phyloP scores from a whole-genome alignment of 139 green algal species.

The Pedinophyceae sp. region DNA sequence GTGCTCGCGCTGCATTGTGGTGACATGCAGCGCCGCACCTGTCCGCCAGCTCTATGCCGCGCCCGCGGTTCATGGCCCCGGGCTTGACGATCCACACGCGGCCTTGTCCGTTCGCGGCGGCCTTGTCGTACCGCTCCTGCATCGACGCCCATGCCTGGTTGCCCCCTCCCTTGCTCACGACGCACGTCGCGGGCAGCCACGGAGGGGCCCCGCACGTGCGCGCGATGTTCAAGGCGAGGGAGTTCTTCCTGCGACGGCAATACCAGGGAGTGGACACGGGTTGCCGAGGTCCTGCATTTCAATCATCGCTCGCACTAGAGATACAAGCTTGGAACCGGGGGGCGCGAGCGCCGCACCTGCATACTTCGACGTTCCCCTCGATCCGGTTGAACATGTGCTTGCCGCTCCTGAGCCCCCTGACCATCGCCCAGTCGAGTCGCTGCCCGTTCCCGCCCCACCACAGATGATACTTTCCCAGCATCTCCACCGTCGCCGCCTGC shows the following conservation, averaged over 20 bases:
- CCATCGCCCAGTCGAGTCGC: conserved; percentile 10
- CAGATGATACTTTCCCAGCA: conserved; percentile 12
- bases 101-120: not conserved
- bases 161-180: not conserved
- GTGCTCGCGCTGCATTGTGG: conserved; percentile 7
- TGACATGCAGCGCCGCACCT: conserved; percentile 6
- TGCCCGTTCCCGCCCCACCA: conserved; percentile 30
- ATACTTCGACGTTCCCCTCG: conserved; percentile 19
- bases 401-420: not conserved
- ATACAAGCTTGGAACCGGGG: too few species aligned
- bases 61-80: conserved; percentile 22
- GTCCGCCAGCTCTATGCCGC: conserved; percentile 27
- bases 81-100: conserved; percentile 39
- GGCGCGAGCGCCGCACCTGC: too few species aligned
- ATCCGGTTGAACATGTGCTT: conserved; percentile 18
- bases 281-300: too few species aligned
- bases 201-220: not conserved
- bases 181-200: not conserved
- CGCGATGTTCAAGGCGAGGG: conserved; percentile 18
- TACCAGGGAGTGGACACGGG: too few species aligned
- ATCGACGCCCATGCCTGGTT: conserved; percentile 14
- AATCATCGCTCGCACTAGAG: too few species aligned
- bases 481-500: not conserved
- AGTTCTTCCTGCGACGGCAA: too few species aligned
- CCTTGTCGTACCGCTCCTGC: conserved; percentile 10